These are phyloP conservation scores for Pseudogymnoascus pannorum DNA, from an alignment of 2,329 filamentous ascomycete species.

Conservation along the genomic window DNA sequence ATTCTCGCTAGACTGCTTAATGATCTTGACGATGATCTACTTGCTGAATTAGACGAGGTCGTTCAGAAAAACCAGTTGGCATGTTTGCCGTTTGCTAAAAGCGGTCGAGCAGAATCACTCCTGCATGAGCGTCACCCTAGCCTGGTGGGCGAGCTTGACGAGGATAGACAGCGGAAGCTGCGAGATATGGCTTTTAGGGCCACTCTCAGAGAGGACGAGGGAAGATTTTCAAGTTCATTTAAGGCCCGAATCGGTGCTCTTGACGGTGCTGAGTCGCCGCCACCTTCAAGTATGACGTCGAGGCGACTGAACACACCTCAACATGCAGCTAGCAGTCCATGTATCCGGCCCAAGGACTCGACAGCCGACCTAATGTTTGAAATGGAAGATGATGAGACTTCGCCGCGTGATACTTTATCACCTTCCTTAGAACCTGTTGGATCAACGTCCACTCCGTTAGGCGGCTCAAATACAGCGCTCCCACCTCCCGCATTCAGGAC, in stretches of 20 bases:
- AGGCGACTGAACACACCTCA: constrained; percentile 39
- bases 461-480: neutral
- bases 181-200: constrained; percentile 68
- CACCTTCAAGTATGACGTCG: constrained; percentile 33
- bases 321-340: constrained; percentile 58
- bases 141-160: constrained; percentile 53
- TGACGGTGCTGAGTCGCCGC: constrained; percentile 46
- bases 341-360: constrained; percentile 60
- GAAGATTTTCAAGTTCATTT: constrained; percentile 51
- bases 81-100: constrained; percentile 68
- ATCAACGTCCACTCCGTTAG: neutral
- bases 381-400: constrained; percentile 63
- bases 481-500: neutral
- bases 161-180: constrained; percentile 61
- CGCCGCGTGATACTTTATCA: constrained; percentile 13
- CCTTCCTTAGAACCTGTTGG: constrained; percentile 10
- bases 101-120: constrained; percentile 60
- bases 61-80: constrained; percentile 78
- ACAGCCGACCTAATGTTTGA: constrained; percentile 78
- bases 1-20: constrained; percentile 50
- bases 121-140: constrained; percentile 46
- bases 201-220: constrained; percentile 58
- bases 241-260: constrained; percentile 54
- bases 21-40: constrained; percentile 75
- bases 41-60: constrained; percentile 70